A percentile compares a stretch with the other conserved stretches of the same genome.
Conservation (phyloP, 495 filamentous ascomycete genomes). For the Amorphotheca resinae region DNA sequence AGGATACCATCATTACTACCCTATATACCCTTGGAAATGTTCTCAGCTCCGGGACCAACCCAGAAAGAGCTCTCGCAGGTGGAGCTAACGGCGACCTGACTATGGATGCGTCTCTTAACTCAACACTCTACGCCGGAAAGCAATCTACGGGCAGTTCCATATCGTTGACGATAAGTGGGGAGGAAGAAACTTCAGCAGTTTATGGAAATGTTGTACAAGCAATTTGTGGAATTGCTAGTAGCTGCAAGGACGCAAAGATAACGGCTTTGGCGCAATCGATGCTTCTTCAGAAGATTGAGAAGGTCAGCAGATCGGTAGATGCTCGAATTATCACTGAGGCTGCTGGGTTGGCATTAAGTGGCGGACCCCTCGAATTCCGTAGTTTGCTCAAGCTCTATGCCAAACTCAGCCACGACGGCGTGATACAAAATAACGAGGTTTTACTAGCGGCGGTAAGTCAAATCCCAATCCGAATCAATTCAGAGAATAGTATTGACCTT, state of each 20-base stretch:
- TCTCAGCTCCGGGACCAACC: slow-evolving; percentile 48
- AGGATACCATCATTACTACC: slow-evolving; percentile 88
- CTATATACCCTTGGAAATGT: slow-evolving; percentile 91
- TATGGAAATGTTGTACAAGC: slow-evolving; percentile 78
- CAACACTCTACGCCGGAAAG: slow-evolving; percentile 36
- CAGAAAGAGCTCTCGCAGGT: slow-evolving; percentile 27
- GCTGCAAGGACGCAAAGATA: slow-evolving; percentile 78
- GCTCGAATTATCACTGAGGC: slow-evolving; percentile 71
- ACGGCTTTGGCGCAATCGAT: slow-evolving; percentile 91
- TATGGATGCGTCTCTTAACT: slow-evolving; percentile 21
- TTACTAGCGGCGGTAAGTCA: slow-evolving; percentile 50
- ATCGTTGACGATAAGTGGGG: slow-evolving; percentile 55
- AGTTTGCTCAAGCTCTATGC: slow-evolving; percentile 73
- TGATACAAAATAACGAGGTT: slow-evolving; percentile 47
- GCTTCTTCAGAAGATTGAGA: slow-evolving; percentile 84
- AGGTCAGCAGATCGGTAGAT: slow-evolving; percentile 64
- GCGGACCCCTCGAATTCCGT: slow-evolving; percentile 65
- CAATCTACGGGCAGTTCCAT: slow-evolving; percentile 62
- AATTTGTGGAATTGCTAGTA: slow-evolving; percentile 73
- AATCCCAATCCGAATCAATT: neutral
- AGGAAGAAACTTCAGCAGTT: slow-evolving; percentile 59
- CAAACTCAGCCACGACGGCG: slow-evolving; percentile 56
- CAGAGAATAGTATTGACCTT: neutral
- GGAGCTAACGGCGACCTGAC: slow-evolving; percentile 22
- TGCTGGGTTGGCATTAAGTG: slow-evolving; percentile 60